Conservation (phyloP, 73 alveolate species). For the Paramecium tetraurelia region DNA sequence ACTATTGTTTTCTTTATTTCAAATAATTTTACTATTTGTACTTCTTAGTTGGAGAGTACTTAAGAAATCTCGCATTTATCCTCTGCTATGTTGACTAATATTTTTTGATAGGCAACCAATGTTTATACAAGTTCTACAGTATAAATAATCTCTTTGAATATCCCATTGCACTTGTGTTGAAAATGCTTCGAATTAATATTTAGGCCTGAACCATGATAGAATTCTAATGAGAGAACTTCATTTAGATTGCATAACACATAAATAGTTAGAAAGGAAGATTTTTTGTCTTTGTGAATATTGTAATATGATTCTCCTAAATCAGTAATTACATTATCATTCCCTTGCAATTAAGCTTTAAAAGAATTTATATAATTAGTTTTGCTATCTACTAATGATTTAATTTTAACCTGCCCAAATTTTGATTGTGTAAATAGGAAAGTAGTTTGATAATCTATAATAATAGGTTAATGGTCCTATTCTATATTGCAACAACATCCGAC, state of each 20-base stretch:
- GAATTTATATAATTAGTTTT: background rate
- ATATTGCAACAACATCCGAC: background rate
- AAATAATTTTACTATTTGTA: background rate
- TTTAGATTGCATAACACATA: background rate
- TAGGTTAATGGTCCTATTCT: background rate
- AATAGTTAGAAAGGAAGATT: background rate
- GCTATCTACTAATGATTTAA: background rate
- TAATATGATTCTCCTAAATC: background rate
- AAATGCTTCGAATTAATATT: background rate
- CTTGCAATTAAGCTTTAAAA: background rate
- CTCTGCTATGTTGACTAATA: background rate
- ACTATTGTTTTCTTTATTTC: background rate
- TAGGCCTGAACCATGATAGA: background rate
- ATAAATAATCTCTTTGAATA: background rate
- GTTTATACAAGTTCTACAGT: background rate
- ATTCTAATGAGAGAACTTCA: background rate
- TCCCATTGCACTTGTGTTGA: background rate
- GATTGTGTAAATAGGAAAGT: background rate
- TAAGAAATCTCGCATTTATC: background rate
- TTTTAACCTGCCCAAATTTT: background rate
- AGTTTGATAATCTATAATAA: background rate
- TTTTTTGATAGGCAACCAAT: background rate
- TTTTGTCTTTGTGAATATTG: background rate
- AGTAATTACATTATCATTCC: background rate
- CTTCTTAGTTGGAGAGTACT: background rate